Evolutionary conservation across 768 basidiomycete genomes (phyloP).

Genomic region (Kwoniella heveanensis): DNA sequence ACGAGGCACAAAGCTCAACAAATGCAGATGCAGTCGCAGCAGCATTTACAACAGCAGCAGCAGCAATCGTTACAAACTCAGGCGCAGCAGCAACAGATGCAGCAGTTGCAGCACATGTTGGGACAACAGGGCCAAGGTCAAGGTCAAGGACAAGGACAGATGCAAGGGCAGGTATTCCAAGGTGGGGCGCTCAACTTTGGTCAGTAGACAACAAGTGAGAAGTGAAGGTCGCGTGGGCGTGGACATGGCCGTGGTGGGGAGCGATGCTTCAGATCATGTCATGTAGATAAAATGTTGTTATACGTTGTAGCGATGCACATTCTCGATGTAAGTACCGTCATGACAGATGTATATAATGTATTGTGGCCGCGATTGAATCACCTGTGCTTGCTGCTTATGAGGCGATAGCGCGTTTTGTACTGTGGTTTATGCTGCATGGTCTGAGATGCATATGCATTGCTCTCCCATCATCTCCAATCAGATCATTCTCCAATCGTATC

Average conservation of each 20-base stretch:
- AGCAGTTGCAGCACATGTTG: conserved; percentile 17
- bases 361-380: too few species aligned
- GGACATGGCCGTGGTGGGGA: too few species aligned
- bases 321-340: too few species aligned
- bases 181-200: background rate
- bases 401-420: too few species aligned
- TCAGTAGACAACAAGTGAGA: background rate
- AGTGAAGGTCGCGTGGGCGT: too few species aligned
- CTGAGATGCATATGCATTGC: too few species aligned
- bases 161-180: conserved; percentile 3
- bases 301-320: background rate
- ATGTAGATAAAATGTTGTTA: too few species aligned
- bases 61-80: conserved; percentile 5
- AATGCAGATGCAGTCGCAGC: conserved; percentile 2
- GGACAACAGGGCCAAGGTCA: conserved; percentile 12
- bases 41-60: conserved; percentile 8
- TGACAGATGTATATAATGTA: too few species aligned
- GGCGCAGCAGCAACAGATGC: conserved; percentile 16
- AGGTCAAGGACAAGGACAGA: too few species aligned
- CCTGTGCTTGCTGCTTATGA: too few species aligned
- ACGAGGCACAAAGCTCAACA: conserved; percentile 3
- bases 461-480: background rate
- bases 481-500: background rate
- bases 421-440: too few species aligned
- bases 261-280: too few species aligned